A percentile compares a stretch with the other conserved stretches of the same genome.
Evolutionary conservation across 2,329 filamentous ascomycete genomes (phyloP).

Genomic region (Aspergillus sp.): DNA sequence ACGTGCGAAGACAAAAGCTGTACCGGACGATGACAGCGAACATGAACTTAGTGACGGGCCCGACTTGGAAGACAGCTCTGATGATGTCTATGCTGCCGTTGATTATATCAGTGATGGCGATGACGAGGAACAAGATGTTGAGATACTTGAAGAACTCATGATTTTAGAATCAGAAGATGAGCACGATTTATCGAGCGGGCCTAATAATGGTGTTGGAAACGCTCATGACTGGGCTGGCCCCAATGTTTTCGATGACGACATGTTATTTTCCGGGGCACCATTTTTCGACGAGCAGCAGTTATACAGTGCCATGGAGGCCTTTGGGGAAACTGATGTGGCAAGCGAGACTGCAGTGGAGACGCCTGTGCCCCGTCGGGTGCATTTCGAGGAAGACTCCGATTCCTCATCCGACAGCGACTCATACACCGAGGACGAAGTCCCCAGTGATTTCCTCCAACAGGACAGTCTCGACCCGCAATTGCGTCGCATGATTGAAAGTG

Average conservation of each 20-base stretch:
- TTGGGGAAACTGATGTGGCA: constrained; percentile 36
- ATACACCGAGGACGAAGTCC: constrained; percentile 62
- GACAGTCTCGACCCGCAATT: constrained; percentile 70
- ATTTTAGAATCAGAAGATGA: constrained; percentile 56
- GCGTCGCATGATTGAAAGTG: constrained; percentile 70
- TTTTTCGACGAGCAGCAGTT: constrained; percentile 47
- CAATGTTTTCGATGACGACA: constrained; percentile 42
- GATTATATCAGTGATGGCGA: constrained; percentile 79
- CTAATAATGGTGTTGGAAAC: constrained; percentile 26
- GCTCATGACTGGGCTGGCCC: constrained; percentile 56
- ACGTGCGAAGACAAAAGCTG: constrained; percentile 35
- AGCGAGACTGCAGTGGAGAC: constrained; percentile 41
- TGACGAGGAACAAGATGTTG: constrained; percentile 75
- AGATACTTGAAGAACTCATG: constrained; percentile 74
- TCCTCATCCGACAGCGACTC: constrained; percentile 61
- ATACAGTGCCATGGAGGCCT: constrained; percentile 39
- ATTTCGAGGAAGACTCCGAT: constrained; percentile 64
- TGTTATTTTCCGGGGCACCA: constrained; percentile 40
- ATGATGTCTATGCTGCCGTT: constrained; percentile 73
- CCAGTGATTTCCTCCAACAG: constrained; percentile 76
- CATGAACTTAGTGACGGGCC: constrained; percentile 31
- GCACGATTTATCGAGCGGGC: constrained; percentile 22
- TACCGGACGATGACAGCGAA: constrained; percentile 34
- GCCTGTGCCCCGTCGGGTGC: constrained; percentile 63
- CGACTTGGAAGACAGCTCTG: constrained; percentile 48